Evolutionary conservation across 108 stramenopile genomes (phyloP).

Genomic region (Thalassiosira profunda): DNA sequence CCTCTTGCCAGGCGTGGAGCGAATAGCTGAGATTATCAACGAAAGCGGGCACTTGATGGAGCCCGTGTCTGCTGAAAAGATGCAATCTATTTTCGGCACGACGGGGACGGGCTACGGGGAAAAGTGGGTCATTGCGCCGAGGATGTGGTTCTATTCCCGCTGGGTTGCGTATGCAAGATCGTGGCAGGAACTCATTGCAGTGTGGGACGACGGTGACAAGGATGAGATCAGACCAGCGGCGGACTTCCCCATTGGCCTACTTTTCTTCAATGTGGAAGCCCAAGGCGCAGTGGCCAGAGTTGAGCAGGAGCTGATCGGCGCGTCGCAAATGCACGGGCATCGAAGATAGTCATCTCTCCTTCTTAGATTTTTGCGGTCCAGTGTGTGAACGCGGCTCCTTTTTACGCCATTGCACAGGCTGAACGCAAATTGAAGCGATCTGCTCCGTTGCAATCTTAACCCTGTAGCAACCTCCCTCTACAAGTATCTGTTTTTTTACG

Average conservation of each 20-base stretch:
- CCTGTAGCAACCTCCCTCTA: too few relatives aligned
- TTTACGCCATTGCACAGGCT: too few relatives aligned
- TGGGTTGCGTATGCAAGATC: not conserved
- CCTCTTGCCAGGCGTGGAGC: not conserved
- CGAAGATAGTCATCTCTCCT: too few relatives aligned
- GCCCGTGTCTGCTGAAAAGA: not conserved
- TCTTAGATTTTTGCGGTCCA: too few relatives aligned
- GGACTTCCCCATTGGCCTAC: not conserved
- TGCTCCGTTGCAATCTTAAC: too few relatives aligned
- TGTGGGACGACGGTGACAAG: not conserved
- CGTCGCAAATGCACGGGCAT: not conserved
- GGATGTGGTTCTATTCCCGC: conserved; percentile 1
- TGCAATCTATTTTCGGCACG: not conserved
- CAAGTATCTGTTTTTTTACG: too few relatives aligned
- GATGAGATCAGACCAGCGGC: not conserved
- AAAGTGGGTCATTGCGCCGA: not conserved
- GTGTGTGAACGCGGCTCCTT: too few relatives aligned
- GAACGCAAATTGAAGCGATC: too few relatives aligned
- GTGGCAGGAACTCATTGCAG: not conserved
- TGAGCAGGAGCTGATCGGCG: not conserved
- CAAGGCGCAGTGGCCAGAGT: conserved; percentile 1
- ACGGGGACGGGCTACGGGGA: not conserved
- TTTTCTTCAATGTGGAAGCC: not conserved
- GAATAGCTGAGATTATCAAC: not conserved
- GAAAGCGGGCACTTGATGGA: conserved; percentile 2